Evolutionary conservation across 345 rosid genomes (phyloP).

Genomic region (Eucalyptus viminalis): DNA sequence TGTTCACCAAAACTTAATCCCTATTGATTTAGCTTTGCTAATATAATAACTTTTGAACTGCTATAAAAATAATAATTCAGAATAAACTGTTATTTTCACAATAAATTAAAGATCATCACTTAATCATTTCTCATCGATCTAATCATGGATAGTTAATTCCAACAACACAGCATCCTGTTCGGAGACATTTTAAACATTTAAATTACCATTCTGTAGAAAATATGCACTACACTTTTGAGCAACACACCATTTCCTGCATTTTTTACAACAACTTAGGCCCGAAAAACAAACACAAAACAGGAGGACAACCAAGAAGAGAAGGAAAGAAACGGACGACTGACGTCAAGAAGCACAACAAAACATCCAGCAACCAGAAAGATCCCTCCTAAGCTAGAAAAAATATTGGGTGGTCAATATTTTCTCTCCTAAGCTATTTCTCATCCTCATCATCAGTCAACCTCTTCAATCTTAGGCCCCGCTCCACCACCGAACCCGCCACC

Average conservation of each 20-base stretch:
- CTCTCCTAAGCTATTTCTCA: not conserved
- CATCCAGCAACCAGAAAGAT: not conserved
- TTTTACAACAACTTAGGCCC: not conserved
- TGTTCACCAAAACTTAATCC: not conserved
- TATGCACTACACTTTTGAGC: not conserved
- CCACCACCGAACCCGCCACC: not conserved
- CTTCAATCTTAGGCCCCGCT: slow-evolving; percentile 20
- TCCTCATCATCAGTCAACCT: slow-evolving; percentile 8
- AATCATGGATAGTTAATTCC: not conserved
- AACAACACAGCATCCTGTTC: accelerated
- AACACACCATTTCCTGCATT: not conserved
- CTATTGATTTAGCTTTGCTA: not conserved
- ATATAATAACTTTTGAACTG: too few relatives aligned
- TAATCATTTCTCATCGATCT: too few relatives aligned
- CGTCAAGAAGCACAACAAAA: not conserved
- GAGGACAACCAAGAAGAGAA: not conserved
- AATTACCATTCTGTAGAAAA: not conserved
- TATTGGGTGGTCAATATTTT: too few relatives aligned
- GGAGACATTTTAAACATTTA: not conserved
- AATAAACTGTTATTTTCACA: accelerated
- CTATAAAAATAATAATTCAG: too few relatives aligned
- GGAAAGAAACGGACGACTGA: not conserved
- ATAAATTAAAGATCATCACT: too few relatives aligned
- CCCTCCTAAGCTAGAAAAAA: not conserved
- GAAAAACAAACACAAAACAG: not conserved